These are phyloP conservation scores for Apium graveolens DNA, from an alignment of 129 eudicot genomes.

Conservation along the genomic window DNA sequence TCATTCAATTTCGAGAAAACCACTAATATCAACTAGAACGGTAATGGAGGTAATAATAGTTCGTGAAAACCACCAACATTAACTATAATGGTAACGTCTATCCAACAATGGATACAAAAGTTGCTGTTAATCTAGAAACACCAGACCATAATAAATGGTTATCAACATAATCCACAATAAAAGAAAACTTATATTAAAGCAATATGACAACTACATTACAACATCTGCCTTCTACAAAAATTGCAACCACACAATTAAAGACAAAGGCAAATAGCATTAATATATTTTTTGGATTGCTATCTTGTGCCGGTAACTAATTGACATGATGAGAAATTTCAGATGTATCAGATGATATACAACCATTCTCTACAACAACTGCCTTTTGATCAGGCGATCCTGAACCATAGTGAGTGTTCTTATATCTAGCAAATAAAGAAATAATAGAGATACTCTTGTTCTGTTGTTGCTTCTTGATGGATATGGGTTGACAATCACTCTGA, in stretches of 20 bases:
- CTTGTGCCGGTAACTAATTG: slow-evolving; percentile 7
- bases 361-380: slow-evolving; percentile 24
- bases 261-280: not conserved
- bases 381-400: slow-evolving; percentile 20
- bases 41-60: not conserved
- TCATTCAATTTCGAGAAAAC: not conserved
- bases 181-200: not conserved
- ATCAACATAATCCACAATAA: not conserved
- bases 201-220: not conserved
- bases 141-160: not conserved
- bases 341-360: slow-evolving; percentile 30
- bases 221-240: not conserved
- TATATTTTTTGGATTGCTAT: not conserved
- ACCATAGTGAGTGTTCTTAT: slow-evolving; percentile 29
- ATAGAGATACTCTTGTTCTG: slow-evolving; percentile 35
- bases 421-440: slow-evolving; percentile 46
- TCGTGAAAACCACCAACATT: no score
- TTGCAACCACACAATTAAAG: not conserved
- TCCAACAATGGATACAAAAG: not conserved
- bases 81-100: no score
- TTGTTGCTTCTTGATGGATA: slow-evolving; percentile 20
- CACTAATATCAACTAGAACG: not conserved
- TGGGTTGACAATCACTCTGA: slow-evolving; percentile 19
- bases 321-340: slow-evolving; percentile 24
- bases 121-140: not conserved